phyloP scores from a whole-genome alignment of 2,329 filamentous ascomycete genomes.

The Clonostachys rhizophaga region DNA sequence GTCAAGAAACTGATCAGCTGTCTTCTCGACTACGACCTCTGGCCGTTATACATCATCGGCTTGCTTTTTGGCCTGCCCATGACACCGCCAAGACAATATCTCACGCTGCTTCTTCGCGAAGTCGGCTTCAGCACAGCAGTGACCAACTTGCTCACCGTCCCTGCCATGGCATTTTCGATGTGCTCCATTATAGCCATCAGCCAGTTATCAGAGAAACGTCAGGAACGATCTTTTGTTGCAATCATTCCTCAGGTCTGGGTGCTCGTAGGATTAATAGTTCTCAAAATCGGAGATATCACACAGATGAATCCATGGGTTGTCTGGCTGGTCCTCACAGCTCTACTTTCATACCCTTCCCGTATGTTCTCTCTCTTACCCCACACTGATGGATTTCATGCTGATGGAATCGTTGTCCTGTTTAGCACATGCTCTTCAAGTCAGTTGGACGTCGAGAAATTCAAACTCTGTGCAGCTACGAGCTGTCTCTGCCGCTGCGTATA shows the following conservation, averaged over 20 bases:
- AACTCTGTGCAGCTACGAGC: slow-evolving; percentile 57
- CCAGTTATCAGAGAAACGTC: slow-evolving; percentile 26
- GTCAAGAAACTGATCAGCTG: slow-evolving; percentile 36
- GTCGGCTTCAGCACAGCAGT: slow-evolving; percentile 37
- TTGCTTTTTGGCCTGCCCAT: slow-evolving; percentile 13
- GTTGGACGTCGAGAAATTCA: slow-evolving; percentile 48
- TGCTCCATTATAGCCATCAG: slow-evolving; percentile 25
- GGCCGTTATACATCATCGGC: slow-evolving; percentile 46
- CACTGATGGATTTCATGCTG: neutral
- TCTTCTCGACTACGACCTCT: slow-evolving; percentile 49
- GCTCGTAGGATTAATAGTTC: slow-evolving; percentile 47
- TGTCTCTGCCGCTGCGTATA: slow-evolving; percentile 60
- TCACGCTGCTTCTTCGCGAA: slow-evolving; percentile 13
- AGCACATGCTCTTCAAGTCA: slow-evolving; percentile 34
- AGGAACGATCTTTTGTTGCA: slow-evolving; percentile 21
- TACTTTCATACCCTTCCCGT: slow-evolving; percentile 27
- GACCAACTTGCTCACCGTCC: slow-evolving; percentile 60
- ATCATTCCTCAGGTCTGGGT: slow-evolving; percentile 53
- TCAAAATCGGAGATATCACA: slow-evolving; percentile 35
- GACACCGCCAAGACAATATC: slow-evolving; percentile 13
- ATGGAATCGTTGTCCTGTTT: neutral
- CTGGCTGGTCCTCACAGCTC: slow-evolving; percentile 31
- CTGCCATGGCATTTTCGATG: slow-evolving; percentile 38
- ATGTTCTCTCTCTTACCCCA: neutral
- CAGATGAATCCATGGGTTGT: slow-evolving; percentile 26